Conservation (phyloP, 2,329 filamentous ascomycete genomes). For the Stenocarpella maydis region DNA sequence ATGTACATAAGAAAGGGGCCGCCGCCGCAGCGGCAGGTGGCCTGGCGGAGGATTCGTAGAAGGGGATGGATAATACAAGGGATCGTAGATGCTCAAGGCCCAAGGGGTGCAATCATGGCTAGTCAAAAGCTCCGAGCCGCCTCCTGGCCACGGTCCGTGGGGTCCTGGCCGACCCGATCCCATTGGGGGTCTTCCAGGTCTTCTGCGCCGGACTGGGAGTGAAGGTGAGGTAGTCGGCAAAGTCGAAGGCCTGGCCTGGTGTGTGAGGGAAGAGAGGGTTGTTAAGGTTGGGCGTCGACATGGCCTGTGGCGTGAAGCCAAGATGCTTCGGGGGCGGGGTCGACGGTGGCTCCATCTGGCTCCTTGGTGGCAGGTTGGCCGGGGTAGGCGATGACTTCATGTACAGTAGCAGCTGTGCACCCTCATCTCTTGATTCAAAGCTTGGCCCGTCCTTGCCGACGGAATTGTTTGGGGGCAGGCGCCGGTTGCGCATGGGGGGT, state of each 20-base stretch:
- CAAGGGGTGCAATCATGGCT: constrained; percentile 43
- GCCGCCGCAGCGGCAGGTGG: not conserved
- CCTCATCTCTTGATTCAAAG: constrained; percentile 72
- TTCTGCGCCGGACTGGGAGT: constrained; percentile 94
- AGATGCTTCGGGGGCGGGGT: constrained; percentile 78
- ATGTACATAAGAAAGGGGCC: constrained; percentile 32
- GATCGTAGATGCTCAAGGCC: not conserved
- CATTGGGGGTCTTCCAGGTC: constrained; percentile 82
- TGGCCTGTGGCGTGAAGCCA: constrained; percentile 82
- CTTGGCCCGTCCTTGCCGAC: constrained; percentile 51
- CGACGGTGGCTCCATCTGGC: constrained; percentile 73
- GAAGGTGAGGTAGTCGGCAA: constrained; percentile 96
- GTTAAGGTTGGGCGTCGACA: constrained; percentile 82
- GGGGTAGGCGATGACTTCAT: constrained; percentile 92
- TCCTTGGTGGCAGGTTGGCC: constrained; percentile 65
- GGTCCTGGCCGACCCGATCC: constrained; percentile 59
- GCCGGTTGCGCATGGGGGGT: constrained; percentile 71
- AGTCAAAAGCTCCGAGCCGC: constrained; percentile 80
- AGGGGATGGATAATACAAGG: constrained; percentile 1
- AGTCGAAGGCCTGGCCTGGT: constrained; percentile 86
- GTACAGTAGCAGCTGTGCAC: constrained; percentile 81
- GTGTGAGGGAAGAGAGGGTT: constrained; percentile 75
- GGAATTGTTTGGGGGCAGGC: constrained; percentile 53
- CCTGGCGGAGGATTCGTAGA: constrained; percentile 3
- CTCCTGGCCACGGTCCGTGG: constrained; percentile 75